Base-by-base conservation (phyloP, 116 monocot genomes). In the Posidonia oceanica region DNA sequence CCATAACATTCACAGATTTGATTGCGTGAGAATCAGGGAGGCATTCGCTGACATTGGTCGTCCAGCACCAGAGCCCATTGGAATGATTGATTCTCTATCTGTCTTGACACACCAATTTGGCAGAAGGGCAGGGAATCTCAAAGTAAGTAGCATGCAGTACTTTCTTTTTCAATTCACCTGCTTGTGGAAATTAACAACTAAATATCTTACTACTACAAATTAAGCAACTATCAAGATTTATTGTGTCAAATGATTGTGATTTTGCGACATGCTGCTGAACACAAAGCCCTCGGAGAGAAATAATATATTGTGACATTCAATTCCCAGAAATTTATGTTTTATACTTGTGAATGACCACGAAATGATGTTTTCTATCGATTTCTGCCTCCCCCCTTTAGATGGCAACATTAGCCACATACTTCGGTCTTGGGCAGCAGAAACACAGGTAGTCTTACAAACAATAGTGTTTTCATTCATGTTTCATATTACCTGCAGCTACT, bases 391-490 rank as follows among this genome's bases (percentile, higher is more conserved):
- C 55, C 53, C 56, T 54, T 69, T 39, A 92, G 90, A 94, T 94
- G 94, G 90, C 90, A 62, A 94, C 94, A 3, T 80, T 94, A 77
- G 94, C 90, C 52, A 69, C 94, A 10, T 94, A 94, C 71, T 94
- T 94, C 23, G 90, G 90, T 12, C 76, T 94, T 5, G 94, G 94
- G 15, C 75, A 76, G 69, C 94, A 94, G 77, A 87, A 83, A 52
- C 94, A 94, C 80, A 87, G 94, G 94, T 91, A 69, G n/a, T n/a
- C 7, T 54, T 2, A 23, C 55, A 13, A 41, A 22, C 48, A 63
- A 54, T 1, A 44, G 52, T 15, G n/a, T 51, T n/a, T 20, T 42
- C 15, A 23, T 61, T 18, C 15, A 8, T 21, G 20, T 13, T 16
- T 8, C 41, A 36, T 38, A 14, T 20, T 37, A 22, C 22, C 12